Conservation (phyloP, 2,329 filamentous ascomycete species). For the Epichloe elymi region DNA sequence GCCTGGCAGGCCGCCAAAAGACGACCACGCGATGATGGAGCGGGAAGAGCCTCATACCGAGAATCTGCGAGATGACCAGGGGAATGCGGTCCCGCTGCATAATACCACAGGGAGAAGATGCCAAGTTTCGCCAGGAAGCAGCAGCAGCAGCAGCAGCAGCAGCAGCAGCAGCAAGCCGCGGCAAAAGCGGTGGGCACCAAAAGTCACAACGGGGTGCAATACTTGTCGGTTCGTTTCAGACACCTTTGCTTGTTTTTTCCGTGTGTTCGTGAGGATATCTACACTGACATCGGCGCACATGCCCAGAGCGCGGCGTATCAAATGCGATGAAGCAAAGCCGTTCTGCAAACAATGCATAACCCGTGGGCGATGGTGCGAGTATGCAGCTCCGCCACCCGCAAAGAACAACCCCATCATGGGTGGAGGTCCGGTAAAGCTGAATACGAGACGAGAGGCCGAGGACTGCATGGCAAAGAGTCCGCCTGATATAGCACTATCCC, state of each 20-base stretch:
- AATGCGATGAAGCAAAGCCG: slow-evolving; percentile 4
- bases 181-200: slow-evolving; percentile 4
- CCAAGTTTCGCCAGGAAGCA: not conserved
- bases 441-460: not conserved
- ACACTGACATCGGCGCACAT: not conserved
- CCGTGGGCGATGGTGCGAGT: slow-evolving; percentile 4
- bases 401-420: not conserved
- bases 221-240: slow-evolving; percentile 4
- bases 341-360: slow-evolving; percentile 3
- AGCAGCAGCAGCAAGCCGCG: not conserved
- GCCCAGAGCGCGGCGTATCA: slow-evolving; percentile 1
- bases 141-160: not conserved
- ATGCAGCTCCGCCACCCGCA: not conserved
- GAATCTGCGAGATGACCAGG: not conserved
- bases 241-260: not conserved
- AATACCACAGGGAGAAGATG: not conserved
- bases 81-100: not conserved
- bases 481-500: not conserved
- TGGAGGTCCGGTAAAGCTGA: not conserved
- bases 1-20: not conserved
- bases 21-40: not conserved
- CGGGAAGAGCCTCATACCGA: not conserved
- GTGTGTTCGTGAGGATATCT: not conserved
- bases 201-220: slow-evolving; percentile 4
- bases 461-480: not conserved